These are phyloP conservation scores for Paracorniculantispora psalliotae DNA, from an alignment of 2,329 filamentous ascomycete species.

Conservation along the genomic window DNA sequence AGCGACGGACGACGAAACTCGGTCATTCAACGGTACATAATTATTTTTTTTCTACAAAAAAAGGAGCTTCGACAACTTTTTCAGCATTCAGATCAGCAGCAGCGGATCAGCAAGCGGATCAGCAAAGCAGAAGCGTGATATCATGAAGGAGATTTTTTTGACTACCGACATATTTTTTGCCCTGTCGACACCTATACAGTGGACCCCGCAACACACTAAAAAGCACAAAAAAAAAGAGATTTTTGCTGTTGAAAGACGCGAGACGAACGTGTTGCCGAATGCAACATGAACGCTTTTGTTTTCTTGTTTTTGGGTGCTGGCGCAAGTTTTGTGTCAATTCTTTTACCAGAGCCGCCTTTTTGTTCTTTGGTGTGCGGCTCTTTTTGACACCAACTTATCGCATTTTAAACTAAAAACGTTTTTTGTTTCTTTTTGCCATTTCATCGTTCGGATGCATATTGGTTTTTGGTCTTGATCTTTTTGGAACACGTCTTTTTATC, in stretches of 20 bases:
- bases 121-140: constrained; percentile 6
- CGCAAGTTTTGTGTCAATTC: neutral
- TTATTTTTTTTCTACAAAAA: constrained; percentile 2
- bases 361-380: neutral
- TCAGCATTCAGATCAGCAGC: neutral
- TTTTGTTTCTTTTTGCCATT: constrained; percentile 1
- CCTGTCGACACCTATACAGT: neutral
- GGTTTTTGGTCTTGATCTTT: too few relatives aligned
- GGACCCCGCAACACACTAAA: neutral
- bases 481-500: neutral
- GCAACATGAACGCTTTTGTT: neutral
- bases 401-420: neutral
- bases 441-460: constrained; percentile 3
- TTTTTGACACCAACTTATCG: neutral
- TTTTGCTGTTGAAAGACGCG: neutral
- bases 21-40: constrained; percentile 8
- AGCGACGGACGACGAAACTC: constrained; percentile 8
- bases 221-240: neutral
- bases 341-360: neutral
- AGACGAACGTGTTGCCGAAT: neutral
- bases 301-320: neutral
- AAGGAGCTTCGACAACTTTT: constrained; percentile 5
- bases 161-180: neutral
- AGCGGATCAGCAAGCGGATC: too few relatives aligned
- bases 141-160: neutral